Evolutionary conservation across 2,329 filamentous ascomycete species (phyloP).

Genomic region (Zymoseptoria crescenta): DNA sequence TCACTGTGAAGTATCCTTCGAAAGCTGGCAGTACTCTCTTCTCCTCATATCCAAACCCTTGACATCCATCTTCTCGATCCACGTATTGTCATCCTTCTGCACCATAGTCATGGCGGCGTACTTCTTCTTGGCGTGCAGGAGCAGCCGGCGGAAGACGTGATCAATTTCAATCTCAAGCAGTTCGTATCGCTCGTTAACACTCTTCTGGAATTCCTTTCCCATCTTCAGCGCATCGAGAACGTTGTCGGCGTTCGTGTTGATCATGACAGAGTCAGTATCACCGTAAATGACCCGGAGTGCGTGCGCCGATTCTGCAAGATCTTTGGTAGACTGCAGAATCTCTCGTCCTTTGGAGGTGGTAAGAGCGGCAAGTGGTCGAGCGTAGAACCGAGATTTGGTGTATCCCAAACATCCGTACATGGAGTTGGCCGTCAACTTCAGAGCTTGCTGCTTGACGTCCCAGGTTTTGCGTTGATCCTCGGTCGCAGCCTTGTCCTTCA

Average conservation of each 20-base stretch:
- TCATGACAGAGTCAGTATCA: conserved; percentile 99
- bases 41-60: conserved; percentile 98
- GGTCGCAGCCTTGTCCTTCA: conserved; percentile 88
- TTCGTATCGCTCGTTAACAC: conserved; percentile 88
- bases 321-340: conserved; percentile 92
- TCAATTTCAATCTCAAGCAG: conserved; percentile 97
- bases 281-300: conserved; percentile 89
- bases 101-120: conserved; percentile 95
- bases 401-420: conserved; percentile 99
- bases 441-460: conserved; percentile 94
- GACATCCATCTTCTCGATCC: conserved; percentile 89
- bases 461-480: conserved; percentile 82
- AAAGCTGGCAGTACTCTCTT: conserved; percentile 90
- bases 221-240: conserved; percentile 85
- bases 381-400: conserved; percentile 94
- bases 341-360: conserved; percentile 97
- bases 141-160: conserved; percentile 86
- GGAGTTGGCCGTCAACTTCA: conserved; percentile 97
- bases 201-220: conserved; percentile 87
- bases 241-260: conserved; percentile 95
- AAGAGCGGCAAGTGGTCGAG: conserved; percentile 85
- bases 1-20: conserved; percentile 79
- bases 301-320: conserved; percentile 82
- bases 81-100: conserved; percentile 73
- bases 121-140: conserved; percentile 98